Conservation (phyloP, 148 eudicot genomes). For the Nepenthes gracilis region DNA sequence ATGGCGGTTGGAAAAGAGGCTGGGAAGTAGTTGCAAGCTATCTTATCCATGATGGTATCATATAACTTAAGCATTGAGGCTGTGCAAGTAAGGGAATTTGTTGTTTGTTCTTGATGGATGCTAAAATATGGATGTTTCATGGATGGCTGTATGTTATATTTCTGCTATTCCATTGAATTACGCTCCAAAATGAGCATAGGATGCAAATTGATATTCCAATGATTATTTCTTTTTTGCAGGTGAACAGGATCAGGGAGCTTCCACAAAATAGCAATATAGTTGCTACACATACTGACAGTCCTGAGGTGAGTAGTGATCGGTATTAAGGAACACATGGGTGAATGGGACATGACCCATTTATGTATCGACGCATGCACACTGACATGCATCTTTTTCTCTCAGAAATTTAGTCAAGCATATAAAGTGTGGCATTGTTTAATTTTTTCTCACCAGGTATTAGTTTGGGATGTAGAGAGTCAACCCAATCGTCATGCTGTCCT, state of each 20-base stretch:
- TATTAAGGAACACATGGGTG: neutral
- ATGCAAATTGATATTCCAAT: neutral
- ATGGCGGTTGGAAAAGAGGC: too few relatives aligned
- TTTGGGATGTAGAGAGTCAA: constrained; percentile 95
- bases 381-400: too few relatives aligned
- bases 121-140: neutral
- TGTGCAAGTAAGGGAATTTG: too few relatives aligned
- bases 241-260: constrained; percentile 88
- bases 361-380: too few relatives aligned
- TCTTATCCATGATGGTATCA: too few relatives aligned
- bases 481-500: constrained; percentile 78
- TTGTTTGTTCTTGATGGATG: neutral
- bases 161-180: neutral
- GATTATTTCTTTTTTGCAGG: constrained; percentile 32
- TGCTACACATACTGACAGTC: constrained; percentile 98
- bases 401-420: too few relatives aligned
- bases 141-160: neutral
- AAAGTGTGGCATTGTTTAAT: too few relatives aligned
- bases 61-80: too few relatives aligned
- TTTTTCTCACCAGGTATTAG: constrained; percentile 48
- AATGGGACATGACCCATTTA: too few relatives aligned
- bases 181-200: neutral
- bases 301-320: constrained; percentile 44
- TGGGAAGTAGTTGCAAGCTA: too few relatives aligned
- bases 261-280: constrained; percentile 90